Evolutionary conservation across 805 yeast genomes (phyloP), one percentile per base, ranked within the genome.

Genomic region (Citeromyces matritensis): DNA sequence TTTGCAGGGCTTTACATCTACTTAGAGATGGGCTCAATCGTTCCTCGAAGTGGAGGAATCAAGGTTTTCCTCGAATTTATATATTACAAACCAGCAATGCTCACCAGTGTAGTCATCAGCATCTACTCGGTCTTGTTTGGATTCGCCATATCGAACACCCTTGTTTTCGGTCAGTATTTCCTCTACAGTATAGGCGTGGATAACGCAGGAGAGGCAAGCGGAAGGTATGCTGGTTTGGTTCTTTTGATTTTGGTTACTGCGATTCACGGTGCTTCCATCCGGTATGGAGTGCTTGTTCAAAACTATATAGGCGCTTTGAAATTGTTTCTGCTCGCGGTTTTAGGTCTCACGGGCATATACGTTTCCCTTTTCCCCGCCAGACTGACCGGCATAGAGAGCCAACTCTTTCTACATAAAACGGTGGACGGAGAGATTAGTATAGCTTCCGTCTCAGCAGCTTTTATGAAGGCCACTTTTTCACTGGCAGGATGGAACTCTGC

Each of bases 21-120:
- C 45, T 49, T 80, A 33, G 88, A 80, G 43, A 49, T 79, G 35
- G 91, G 88, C 0, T 65, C 78, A 6, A 59, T 76, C 43, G 57
- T 78, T 7, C 85, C 88, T 0, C 56, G 79, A 41, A 73, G 76
- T 37, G 91, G 93, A 3, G 93, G 88, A 0, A 66, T 75, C 26
- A 80, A 80, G 44, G 74, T 72, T 13, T 80, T 80, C 38, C 48
- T 80, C 35, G 88, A 79, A 44, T 69, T 65, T 38, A 69, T 77
- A 13, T 80, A 73, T 45, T 62, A 64, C 31, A 65, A 52, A 37
- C 93, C 91, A 1, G 57, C 53, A 32, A 55, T 70, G 55, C 42
- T 68, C 38, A 58, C 62, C 32, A 63, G 69, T 24, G 73, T 67
- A 23, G 48, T 63, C 2, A 58, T 58, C 37, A 60, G 60, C 41